Percentiles rank a stretch among this genome's conserved stretches.
These are phyloP conservation scores for Xylaria sp. DNA, from an alignment of 2,329 filamentous ascomycete species.

Conservation along the genomic window DNA sequence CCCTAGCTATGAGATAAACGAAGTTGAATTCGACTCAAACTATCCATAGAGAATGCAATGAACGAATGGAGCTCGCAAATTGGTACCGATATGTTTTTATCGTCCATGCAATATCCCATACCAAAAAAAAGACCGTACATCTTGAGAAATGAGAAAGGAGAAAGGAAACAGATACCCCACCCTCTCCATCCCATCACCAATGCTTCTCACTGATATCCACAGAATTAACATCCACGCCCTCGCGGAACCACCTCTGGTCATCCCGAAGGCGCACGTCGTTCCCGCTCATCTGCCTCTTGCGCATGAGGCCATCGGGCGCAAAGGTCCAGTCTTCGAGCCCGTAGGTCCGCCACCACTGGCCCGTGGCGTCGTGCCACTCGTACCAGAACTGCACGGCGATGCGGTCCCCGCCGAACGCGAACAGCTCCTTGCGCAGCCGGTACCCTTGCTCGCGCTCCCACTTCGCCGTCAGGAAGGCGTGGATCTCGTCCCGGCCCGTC, in stretches of 20 bases:
- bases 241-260: constrained; percentile 74
- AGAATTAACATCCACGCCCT: constrained; percentile 74
- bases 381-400: constrained; percentile 92
- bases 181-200: constrained; percentile 61
- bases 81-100: too few relatives aligned
- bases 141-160: not conserved
- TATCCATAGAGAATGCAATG: too few relatives aligned
- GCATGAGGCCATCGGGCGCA: constrained; percentile 75
- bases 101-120: too few relatives aligned
- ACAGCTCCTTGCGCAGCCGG: constrained; percentile 83
- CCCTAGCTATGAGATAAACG: not conserved
- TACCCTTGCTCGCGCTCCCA: constrained; percentile 80
- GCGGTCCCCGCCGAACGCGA: constrained; percentile 77
- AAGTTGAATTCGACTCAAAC: not conserved
- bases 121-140: not conserved
- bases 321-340: constrained; percentile 86
- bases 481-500: constrained; percentile 73
- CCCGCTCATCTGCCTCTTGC: constrained; percentile 80
- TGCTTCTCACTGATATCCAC: constrained; percentile 75
- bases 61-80: too few relatives aligned
- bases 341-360: constrained; percentile 89
- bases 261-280: constrained; percentile 75
- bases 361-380: constrained; percentile 75
- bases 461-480: constrained; percentile 75
- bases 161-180: not conserved